Percentiles rank a stretch among this genome's conserved stretches.
phyloP scores from a whole-genome alignment of 805 yeast species.

The Candida nitratophila region DNA sequence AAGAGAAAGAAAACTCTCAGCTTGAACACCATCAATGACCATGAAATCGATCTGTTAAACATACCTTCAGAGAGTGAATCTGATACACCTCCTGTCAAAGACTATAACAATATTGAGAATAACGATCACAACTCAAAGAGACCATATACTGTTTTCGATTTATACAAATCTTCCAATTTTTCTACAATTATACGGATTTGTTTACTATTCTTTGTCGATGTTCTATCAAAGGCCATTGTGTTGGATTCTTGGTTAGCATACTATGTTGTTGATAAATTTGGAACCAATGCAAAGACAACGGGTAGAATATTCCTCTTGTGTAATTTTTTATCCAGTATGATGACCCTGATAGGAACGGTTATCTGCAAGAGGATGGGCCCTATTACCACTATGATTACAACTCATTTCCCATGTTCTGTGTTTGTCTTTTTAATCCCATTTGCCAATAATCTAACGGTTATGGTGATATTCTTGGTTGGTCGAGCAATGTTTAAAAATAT shows the following conservation, averaged over 20 bases:
- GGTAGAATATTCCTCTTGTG: slow-evolving; percentile 35
- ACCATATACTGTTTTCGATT: slow-evolving; percentile 1
- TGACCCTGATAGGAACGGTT: slow-evolving; percentile 35
- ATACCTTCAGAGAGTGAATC: neutral
- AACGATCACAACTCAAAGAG: neutral
- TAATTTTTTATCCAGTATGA: slow-evolving; percentile 31
- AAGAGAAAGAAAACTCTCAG: neutral
- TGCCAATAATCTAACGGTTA: slow-evolving; percentile 25
- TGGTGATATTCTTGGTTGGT: slow-evolving; percentile 26
- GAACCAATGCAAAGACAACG: slow-evolving; percentile 26
- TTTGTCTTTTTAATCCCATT: slow-evolving; percentile 32
- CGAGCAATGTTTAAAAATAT: slow-evolving; percentile 36
- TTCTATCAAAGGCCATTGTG: slow-evolving; percentile 37
- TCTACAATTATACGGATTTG: slow-evolving; percentile 25
- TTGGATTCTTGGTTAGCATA: slow-evolving; percentile 40
- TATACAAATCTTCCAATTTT: slow-evolving; percentile 8
- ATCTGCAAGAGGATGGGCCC: slow-evolving; percentile 38
- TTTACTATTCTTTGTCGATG: slow-evolving; percentile 33
- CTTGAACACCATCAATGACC: slow-evolving; percentile 1
- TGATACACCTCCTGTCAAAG: neutral
- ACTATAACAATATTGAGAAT: neutral
- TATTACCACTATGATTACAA: slow-evolving; percentile 35
- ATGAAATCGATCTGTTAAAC: neutral
- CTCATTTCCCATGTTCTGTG: slow-evolving; percentile 37
- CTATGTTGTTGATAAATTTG: slow-evolving; percentile 32